Percentiles rank a stretch among this genome's conserved stretches.
phyloP scores from a whole-genome alignment of 1,284 basidiomycete genomes.

The Apiotrichum laibachii region DNA sequence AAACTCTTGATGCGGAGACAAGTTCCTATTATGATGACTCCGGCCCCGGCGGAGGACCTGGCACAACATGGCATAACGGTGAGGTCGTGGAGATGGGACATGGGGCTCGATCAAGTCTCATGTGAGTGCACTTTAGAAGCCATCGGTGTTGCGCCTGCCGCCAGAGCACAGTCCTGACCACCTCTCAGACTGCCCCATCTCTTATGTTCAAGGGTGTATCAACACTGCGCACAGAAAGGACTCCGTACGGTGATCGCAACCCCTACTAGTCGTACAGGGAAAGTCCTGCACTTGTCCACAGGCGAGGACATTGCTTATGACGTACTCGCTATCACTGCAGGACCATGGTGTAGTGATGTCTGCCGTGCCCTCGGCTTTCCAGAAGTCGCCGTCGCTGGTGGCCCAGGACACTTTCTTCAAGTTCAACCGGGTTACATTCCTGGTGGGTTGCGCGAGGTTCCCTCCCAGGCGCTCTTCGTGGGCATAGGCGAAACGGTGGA shows the following conservation, averaged over 20 bases:
- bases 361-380: neutral
- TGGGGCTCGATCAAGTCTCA: neutral
- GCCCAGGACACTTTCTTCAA: neutral
- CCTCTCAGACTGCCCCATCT: neutral
- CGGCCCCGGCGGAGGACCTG: neutral
- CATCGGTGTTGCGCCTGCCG: neutral
- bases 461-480: neutral
- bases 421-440: neutral
- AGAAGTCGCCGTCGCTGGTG: neutral
- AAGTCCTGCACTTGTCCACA: neutral
- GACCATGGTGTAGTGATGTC: neutral
- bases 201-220: constrained; percentile 1
- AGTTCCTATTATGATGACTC: too few species aligned
- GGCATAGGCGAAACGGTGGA: neutral
- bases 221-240: neutral
- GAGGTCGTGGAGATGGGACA: neutral
- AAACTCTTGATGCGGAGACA: neutral
- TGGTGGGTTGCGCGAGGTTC: neutral
- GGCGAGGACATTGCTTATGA: constrained; percentile 1
- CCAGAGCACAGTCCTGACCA: neutral
- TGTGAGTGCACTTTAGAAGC: neutral
- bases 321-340: neutral
- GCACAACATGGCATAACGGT: neutral
- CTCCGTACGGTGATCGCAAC: neutral
- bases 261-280: neutral